Percentiles rank a stretch among this genome's conserved stretches.
Evolutionary conservation across 129 eudicot species (phyloP).

Genomic region (Centella asiatica): DNA sequence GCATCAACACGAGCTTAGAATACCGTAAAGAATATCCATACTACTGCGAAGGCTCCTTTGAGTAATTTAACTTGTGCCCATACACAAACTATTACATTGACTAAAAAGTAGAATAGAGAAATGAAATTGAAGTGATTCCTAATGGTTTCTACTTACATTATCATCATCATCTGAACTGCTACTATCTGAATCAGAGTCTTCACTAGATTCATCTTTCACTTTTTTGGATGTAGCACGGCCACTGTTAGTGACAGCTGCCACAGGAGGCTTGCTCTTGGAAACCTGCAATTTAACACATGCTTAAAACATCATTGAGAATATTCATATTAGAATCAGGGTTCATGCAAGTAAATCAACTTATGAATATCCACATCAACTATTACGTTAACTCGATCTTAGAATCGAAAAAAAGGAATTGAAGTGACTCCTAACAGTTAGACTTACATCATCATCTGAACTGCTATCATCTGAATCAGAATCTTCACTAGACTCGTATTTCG

Average conservation of each 20-base stretch:
- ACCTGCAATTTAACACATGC: no score
- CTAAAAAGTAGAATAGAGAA: no score
- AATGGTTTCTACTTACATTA: neutral
- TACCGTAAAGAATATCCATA: neutral
- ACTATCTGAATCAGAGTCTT: slow-evolving; percentile 15
- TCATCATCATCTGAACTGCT: slow-evolving; percentile 20
- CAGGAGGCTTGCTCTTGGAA: neutral
- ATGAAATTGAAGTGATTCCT: no score
- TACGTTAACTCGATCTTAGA: no score
- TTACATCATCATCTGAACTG: slow-evolving; percentile 13
- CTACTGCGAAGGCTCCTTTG: no score
- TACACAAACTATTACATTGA: no score
- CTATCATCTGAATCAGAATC: slow-evolving; percentile 16
- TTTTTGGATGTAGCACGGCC: neutral
- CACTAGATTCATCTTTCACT: slow-evolving; percentile 5
- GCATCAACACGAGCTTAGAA: no score
- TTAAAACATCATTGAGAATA: no score
- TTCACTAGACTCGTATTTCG: neutral
- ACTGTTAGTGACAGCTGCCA: slow-evolving; percentile 15
- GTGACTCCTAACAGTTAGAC: neutral
- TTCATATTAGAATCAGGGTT: no score
- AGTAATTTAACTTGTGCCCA: no score
- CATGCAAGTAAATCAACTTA: no score
- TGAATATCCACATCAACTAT: neutral
- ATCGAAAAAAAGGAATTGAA: no score